Evolutionary conservation across 805 yeast species (phyloP), one percentile per base, ranked within the genome.

Genomic region (Monosporozyma solicola): DNA sequence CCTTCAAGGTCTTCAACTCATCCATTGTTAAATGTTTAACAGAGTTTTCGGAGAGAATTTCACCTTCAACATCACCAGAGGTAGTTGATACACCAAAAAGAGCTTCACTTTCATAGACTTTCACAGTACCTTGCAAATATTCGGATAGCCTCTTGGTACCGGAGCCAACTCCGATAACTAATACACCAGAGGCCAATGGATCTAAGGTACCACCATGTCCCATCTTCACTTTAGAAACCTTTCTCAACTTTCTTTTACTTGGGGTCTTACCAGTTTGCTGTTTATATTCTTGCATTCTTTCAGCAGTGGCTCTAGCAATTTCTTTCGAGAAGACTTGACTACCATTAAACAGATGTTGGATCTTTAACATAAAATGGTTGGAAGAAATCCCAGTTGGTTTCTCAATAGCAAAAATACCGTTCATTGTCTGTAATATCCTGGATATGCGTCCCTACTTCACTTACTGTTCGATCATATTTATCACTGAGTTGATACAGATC

Each of bases 131-230:
- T 32, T 82, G 82, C 22, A 92, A 74, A 62, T 85, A 90, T 55
- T 79, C 74, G 53, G 82, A 84, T 45, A 94, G 72, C 64, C 79
- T 74, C 66, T 92, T 95, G 2, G 99, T 94, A 2, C 99, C 99
- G 1, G 75, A 57, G 5, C 97, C 97, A n/a, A 94, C 80, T 5
- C 99, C 99, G 52, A 94, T 76, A 1, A 95, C 92, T 44, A 87
- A 68, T 0, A 92, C 91, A 10, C 99, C 99, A n/a, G 90, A 83
- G 0, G 99, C 99, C 45, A 87, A 70, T 0, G 98, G 97, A 63
- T 94, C 99, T 41, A 94, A 73, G 0, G 99, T 94, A 9, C 99
- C 99, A 20, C 99, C 99, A 68, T 94, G 99, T 1, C 99, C 99
- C 75, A 92, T 85, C 63, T 94, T 94, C 35, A 91, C 82, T 60